A percentile compares a stretch with the other conserved stretches of the same genome.
phyloP scores from a whole-genome alignment of 495 filamentous ascomycete species.

The Hyaloscypha variabilis region DNA sequence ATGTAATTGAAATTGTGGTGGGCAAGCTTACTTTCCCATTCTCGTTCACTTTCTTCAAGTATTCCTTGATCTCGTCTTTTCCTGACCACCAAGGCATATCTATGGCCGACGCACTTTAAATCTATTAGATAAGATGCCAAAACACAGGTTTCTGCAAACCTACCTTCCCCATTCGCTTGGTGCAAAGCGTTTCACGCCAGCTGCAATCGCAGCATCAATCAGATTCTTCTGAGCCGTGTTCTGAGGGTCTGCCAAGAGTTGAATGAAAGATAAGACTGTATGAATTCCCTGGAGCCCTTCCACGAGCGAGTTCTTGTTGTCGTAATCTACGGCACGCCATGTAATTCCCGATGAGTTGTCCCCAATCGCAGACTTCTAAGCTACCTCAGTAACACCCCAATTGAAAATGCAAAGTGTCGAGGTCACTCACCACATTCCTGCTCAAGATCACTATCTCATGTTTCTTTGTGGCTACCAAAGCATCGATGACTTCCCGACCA shows the following conservation, averaged over 20 bases:
- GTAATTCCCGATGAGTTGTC: constrained; percentile 28
- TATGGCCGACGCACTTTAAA: constrained; percentile 3
- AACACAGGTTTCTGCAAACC: not conserved
- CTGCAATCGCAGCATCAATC: constrained; percentile 62
- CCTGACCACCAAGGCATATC: constrained; percentile 51
- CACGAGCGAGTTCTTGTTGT: constrained; percentile 38
- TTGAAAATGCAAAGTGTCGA: not conserved
- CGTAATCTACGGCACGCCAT: constrained; percentile 49
- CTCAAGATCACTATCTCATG: constrained; percentile 54
- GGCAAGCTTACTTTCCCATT: constrained; percentile 43
- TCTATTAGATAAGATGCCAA: constrained; percentile 5
- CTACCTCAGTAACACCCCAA: constrained; percentile 8
- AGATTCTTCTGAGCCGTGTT: constrained; percentile 39
- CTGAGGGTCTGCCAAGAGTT: constrained; percentile 36
- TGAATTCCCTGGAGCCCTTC: constrained; percentile 48
- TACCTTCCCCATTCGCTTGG: constrained; percentile 63
- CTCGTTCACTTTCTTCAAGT: constrained; percentile 54
- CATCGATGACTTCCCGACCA: constrained; percentile 56
- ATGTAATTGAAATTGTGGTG: not conserved
- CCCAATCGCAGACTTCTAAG: constrained; percentile 26
- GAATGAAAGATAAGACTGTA: constrained; percentile 58
- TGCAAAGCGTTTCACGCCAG: constrained; percentile 63
- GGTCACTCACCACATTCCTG: constrained; percentile 41
- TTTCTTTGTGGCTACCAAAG: constrained; percentile 47
- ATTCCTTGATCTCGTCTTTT: constrained; percentile 49